Conservation (phyloP, 345 rosid genomes). For the Salix dunnii region DNA sequence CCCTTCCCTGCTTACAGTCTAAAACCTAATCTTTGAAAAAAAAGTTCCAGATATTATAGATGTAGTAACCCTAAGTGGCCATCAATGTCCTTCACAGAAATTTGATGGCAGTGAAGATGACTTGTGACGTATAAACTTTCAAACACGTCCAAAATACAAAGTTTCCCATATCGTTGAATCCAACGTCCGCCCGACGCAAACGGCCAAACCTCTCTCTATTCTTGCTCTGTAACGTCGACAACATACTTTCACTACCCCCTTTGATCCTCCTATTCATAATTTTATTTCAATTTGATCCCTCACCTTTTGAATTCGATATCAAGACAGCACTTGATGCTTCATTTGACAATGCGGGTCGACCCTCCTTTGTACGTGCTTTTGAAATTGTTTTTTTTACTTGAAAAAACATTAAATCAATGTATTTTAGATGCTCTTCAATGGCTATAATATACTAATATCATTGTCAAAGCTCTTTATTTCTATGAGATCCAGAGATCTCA, state of each 20-base stretch:
- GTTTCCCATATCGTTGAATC: constrained; percentile 21
- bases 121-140: neutral
- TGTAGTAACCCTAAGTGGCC: too few species aligned
- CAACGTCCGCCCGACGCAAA: constrained; percentile 21
- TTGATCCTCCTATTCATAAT: neutral
- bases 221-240: neutral
- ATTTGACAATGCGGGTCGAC: too few species aligned
- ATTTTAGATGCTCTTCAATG: too few species aligned
- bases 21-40: neutral
- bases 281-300: neutral
- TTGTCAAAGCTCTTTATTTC: too few species aligned
- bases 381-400: too few species aligned
- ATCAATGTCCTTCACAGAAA: neutral
- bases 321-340: too few species aligned
- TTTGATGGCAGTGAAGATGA: neutral
- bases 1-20: neutral
- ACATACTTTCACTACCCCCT: neutral
- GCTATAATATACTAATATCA: too few species aligned
- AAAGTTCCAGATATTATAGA: neutral
- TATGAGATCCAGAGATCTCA: too few species aligned
- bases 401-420: too few species aligned
- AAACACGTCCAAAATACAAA: constrained; percentile 3
- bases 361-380: too few species aligned
- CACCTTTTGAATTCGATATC: too few species aligned
- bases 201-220: neutral